Base-by-base conservation (phyloP, 2,329 filamentous ascomycete species). In the Aaosphaeria pasadenensis region DNA sequence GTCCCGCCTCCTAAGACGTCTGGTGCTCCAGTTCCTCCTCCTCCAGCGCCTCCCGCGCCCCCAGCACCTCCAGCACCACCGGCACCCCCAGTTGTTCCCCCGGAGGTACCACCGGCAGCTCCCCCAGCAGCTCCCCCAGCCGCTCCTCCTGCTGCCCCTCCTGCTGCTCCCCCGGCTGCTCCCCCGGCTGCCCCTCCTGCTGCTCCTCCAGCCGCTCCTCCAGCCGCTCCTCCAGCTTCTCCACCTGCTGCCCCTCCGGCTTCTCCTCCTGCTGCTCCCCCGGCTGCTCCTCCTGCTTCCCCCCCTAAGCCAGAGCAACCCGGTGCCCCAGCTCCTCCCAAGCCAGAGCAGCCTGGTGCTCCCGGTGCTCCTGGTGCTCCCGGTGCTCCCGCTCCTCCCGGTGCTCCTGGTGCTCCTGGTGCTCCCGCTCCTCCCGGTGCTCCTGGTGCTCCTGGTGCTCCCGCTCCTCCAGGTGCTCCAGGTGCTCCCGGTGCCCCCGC, bases 161-260 rank as follows among this genome's bases (percentile, higher is more conserved):
- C 39, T 41, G 11, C 11, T 11, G 11, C 39, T 11, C 9, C 24
- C 30, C 39, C 28, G 29, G 42, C 53, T 13, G 39, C 44, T 17
- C 52, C 48, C 48, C 46, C 51, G n/a, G 58, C 55, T 33, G 56
- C 49, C 32, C 51, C 54, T 31, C 50, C 44, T 7, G 47, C 44
- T 33, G 44, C 53, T 13, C 49, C 46, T 17, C 48, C 46, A 7
- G 51, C 55, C 32, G 48, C 47, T 1, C 44, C 17, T 35, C 30
- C 47, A 4, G 43, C 48, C n/a, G 52, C 42, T 6, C 6, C 35
- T 48, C 44, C 13, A 46, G 41, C 41, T 29, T 43, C 7, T 13
- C 9, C 11, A 36, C 5, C 24, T 46, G 17, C 48, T 6, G 31
- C 56, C 29, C 52, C 49, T 39, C 54, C 53, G 5, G 49, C 36